Evolutionary conservation across 352 stramenopile genomes (phyloP).

Genomic region (Phytopythium boreale): DNA sequence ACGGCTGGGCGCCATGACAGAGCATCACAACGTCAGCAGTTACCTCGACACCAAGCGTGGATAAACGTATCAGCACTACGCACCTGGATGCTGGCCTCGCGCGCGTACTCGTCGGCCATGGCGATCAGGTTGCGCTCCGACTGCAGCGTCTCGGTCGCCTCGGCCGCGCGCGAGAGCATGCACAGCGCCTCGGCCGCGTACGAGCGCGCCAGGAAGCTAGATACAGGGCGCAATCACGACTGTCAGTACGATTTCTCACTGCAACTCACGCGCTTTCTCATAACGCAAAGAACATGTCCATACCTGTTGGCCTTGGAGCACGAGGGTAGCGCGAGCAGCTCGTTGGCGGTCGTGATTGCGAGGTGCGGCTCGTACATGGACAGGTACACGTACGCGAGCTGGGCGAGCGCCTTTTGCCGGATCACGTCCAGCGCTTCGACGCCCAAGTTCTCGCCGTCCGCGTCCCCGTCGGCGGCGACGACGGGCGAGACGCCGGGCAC

Average conservation of each 20-base stretch:
- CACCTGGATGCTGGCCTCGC: constrained; percentile 75
- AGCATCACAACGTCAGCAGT: constrained; percentile 11
- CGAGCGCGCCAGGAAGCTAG: constrained; percentile 76
- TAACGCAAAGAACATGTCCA: background rate
- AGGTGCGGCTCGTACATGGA: constrained; percentile 89
- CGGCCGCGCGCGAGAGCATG: constrained; percentile 79
- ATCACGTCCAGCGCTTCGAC: constrained; percentile 60
- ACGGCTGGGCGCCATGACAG: constrained; percentile 31
- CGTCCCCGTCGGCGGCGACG: constrained; percentile 10
- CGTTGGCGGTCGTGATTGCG: constrained; percentile 79
- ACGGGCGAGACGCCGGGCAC: constrained; percentile 1
- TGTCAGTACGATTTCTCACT: too few relatives aligned
- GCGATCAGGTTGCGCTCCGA: constrained; percentile 68
- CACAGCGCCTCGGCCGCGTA: constrained; percentile 90
- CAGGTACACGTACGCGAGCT: constrained; percentile 90
- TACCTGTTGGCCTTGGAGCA: constrained; percentile 72
- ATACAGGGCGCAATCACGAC: background rate
- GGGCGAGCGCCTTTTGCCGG: constrained; percentile 84
- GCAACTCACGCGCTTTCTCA: too few relatives aligned
- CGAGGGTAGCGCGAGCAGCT: constrained; percentile 62
- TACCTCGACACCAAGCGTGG: background rate
- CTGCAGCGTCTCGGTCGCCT: constrained; percentile 76
- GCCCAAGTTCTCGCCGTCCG: constrained; percentile 31
- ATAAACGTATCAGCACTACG: background rate
- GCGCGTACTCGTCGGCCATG: constrained; percentile 76